Evolutionary conservation across 140 eudicot genomes (phyloP), one percentile per base, ranked within the genome.

Genomic region (Ambrosia hybrid): DNA sequence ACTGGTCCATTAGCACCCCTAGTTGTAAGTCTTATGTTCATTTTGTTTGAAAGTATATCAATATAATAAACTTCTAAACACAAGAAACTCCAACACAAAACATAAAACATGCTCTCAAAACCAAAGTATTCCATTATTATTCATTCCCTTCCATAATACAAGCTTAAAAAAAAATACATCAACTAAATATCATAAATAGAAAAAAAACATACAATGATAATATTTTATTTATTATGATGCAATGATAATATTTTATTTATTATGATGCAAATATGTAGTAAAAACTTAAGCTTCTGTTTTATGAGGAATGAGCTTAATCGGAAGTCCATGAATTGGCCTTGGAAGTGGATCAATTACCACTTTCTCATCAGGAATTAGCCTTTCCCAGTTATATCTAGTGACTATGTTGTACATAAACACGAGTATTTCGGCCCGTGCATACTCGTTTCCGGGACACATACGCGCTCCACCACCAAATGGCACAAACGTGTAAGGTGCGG

Each of bases 291-390:
- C 57, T 65, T 65, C 9, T 11, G 65, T 66, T 15, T 48, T 67
- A 17, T 75, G 84, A 56, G 81, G 84, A 57, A 75, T 75, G 60
- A 80, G 84, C 57, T 76, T 76, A 4, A 80, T 80, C 2, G 84
- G 84, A 43, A 80, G 80, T 51, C 84, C 84, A 60, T 75, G 80
- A 70, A 71, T 70, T 12, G 84, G 84, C 77, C 80, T 70, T 34
- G 84, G 84, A 68, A 80, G 80, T 16, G 84, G 84, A 43, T 80
- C 77, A 10, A 80, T 75, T 6, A 80, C 80, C 67, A 80, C 80
- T 30, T 80, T 80, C 39, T 80, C 84, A 74, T 80, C 80, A 11
- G 80, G 84, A 80, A 80, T 70, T 10, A 80, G 14, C 48, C 76
- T 80, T 46, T 69, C 52, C 84, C 84, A 80, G 12, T 70, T 80